These are phyloP conservation scores for Cynanchum wilfordii DNA, from an alignment of 257 asterid species.

Conservation along the genomic window DNA sequence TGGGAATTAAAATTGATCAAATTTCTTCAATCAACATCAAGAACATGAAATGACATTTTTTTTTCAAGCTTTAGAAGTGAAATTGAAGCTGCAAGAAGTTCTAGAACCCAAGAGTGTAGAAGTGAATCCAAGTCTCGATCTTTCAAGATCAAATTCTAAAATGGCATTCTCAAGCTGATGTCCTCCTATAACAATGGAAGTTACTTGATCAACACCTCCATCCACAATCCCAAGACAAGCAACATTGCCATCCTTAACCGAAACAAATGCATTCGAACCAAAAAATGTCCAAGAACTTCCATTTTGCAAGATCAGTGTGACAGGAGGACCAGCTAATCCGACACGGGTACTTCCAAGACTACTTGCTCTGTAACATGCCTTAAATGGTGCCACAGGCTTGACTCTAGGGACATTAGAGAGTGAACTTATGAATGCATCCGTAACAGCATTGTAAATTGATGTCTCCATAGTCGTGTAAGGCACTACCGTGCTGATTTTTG, in stretches of 20 bases:
- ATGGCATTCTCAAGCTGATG: constrained; percentile 19
- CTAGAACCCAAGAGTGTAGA: constrained; percentile 5
- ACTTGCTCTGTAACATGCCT: constrained; percentile 6
- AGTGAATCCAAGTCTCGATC: constrained; percentile 12
- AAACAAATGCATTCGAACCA: constrained; percentile 14
- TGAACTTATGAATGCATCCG: constrained; percentile 13
- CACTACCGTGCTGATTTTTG: constrained; percentile 13
- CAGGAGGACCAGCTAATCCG: constrained; percentile 13
- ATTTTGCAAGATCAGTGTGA: constrained; percentile 3
- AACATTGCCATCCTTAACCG: constrained; percentile 1
- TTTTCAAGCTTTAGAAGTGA: constrained; percentile 17
- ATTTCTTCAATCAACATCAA: no score
- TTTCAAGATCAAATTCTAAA: constrained; percentile 11
- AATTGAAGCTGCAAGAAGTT: constrained; percentile 11
- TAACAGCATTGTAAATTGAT: constrained; percentile 18
- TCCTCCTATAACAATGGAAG: constrained; percentile 24
- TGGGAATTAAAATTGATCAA: no score
- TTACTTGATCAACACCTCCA: background rate
- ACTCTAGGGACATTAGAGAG: background rate
- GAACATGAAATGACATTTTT: background rate
- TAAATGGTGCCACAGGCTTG: constrained; percentile 11
- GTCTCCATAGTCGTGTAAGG: constrained; percentile 15
- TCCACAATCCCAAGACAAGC: constrained; percentile 18
- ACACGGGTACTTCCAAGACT: background rate
- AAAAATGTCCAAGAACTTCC: constrained; percentile 12